Evolutionary conservation across 495 filamentous ascomycete species (phyloP), one percentile per base, ranked within the genome.

Genomic region (Penicillium waksmanii): DNA sequence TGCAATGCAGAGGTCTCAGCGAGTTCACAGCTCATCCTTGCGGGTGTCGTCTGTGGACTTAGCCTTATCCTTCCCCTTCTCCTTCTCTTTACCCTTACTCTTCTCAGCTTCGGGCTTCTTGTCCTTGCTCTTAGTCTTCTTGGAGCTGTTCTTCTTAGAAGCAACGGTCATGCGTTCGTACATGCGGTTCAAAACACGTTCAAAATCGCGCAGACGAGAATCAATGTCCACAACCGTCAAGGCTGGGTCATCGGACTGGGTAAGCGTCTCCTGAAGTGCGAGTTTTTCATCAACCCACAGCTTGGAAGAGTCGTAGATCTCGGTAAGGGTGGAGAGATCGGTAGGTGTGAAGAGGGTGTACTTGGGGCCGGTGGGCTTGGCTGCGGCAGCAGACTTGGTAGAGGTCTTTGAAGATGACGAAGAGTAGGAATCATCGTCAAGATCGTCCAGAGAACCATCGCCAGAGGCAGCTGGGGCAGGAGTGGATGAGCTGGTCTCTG

Each of bases 131-230:
- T 77, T 67, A 65, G 81, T 80, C 53, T 79, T 81, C 62, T 79
- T 80, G 52, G 69, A 73, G 62, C 61, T 73, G 59, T 71, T 73
- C 72, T 85, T 86, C 77, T 83, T 85, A 23, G 72, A 65, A 3
- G 71, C 70, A 19, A 70, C 71, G 9, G 72, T 75, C 76, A 79
- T 77, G 60, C 81, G 81, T 56, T 84, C 80, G 49, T 80, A 82
- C 63, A 93, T 86, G 66, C 86, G 87, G 81, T 85, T 88, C 80
- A 88, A 82, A 47, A 89, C 77, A 46, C 93, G 79, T 52, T 90
- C 86, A 66, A 89, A 80, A 44, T 89, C 84, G 5, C 82, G 83
- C 69, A 61, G 72, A 50, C 71, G 73, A 25, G 52, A 60, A 57
- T 80, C 75, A 21, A 96, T 71, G 17, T 94, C 92, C 65, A 85